A percentile compares a stretch with the other conserved stretches of the same genome.
Evolutionary conservation across 257 asterid genomes (phyloP).

Genomic region (Primulina huaijiensis): DNA sequence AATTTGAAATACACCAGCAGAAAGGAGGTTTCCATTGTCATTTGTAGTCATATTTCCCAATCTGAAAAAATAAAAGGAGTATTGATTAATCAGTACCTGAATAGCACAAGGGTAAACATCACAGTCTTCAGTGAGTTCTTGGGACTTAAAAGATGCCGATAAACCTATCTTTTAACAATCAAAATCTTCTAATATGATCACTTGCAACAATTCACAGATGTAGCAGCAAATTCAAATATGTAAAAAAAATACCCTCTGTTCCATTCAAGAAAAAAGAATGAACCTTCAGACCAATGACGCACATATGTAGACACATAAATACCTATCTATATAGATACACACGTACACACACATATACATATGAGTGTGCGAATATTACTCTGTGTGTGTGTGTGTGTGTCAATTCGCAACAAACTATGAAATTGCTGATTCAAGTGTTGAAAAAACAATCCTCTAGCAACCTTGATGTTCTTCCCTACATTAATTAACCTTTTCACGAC

Average conservation of each 20-base stretch:
- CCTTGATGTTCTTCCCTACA: too few relatives aligned
- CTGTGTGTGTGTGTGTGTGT: background rate
- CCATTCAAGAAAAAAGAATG: too few relatives aligned
- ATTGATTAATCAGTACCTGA: background rate
- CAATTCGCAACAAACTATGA: too few relatives aligned
- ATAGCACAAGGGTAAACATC: background rate
- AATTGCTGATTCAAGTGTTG: too few relatives aligned
- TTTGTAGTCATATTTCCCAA: constrained; percentile 88
- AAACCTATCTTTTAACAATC: background rate
- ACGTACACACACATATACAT: too few relatives aligned
- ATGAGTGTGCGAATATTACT: background rate
- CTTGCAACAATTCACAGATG: background rate
- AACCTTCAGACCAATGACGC: too few relatives aligned
- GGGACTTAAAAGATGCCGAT: background rate
- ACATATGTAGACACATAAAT: too few relatives aligned
- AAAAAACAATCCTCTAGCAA: too few relatives aligned
- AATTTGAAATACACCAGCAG: constrained; percentile 78
- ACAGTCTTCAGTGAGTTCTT: background rate
- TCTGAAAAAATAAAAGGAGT: constrained; percentile 39
- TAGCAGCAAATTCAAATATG: too few relatives aligned
- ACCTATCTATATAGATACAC: too few relatives aligned
- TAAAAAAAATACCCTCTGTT: too few relatives aligned
- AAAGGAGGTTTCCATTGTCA: constrained; percentile 61
- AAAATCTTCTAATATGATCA: background rate
- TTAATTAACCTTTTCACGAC: too few relatives aligned